Percentiles rank a stretch among this genome's conserved stretches.
Evolutionary conservation across 2,329 filamentous ascomycete genomes (phyloP).

Genomic region (Camillea tinctor): DNA sequence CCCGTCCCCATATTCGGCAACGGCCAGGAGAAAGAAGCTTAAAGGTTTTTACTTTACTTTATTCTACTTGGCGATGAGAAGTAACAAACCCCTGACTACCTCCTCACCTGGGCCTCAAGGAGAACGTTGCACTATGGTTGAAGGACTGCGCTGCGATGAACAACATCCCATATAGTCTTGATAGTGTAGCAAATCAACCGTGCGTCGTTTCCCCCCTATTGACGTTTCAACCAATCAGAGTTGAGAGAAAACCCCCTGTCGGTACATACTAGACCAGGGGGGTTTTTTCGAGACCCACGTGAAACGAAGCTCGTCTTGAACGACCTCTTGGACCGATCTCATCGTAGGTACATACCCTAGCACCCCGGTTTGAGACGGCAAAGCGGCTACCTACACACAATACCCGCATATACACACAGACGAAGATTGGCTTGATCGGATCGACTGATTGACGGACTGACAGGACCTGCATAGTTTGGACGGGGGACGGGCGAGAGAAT

Average conservation of each 20-base stretch:
- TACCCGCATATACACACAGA: no score
- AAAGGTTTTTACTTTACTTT: no score
- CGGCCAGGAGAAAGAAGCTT: no score
- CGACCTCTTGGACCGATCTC: not conserved
- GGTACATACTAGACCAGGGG: not conserved
- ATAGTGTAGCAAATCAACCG: not conserved
- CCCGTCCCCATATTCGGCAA: no score
- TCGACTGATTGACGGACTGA: no score
- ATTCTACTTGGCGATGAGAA: no score
- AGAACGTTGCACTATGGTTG: no score
- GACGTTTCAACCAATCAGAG: not conserved
- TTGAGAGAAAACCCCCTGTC: not conserved
- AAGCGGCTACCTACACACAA: not conserved
- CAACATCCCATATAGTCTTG: no score
- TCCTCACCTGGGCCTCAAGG: no score
- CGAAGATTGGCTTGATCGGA: not conserved
- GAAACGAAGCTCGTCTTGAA: slow-evolving; percentile 3
- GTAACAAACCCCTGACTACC: no score
- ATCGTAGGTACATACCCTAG: not conserved
- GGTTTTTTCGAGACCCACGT: slow-evolving; percentile 1
- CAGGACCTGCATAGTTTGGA: no score
- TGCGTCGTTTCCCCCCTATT: not conserved
- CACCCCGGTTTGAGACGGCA: not conserved
- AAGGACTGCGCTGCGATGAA: no score
- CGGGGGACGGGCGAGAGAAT: not conserved